Percentiles rank a stretch among this genome's conserved stretches.
These are phyloP conservation scores for Debaryomycetaceae sp. DNA, from an alignment of 1,139 yeast genomes.

Conservation along the genomic window DNA sequence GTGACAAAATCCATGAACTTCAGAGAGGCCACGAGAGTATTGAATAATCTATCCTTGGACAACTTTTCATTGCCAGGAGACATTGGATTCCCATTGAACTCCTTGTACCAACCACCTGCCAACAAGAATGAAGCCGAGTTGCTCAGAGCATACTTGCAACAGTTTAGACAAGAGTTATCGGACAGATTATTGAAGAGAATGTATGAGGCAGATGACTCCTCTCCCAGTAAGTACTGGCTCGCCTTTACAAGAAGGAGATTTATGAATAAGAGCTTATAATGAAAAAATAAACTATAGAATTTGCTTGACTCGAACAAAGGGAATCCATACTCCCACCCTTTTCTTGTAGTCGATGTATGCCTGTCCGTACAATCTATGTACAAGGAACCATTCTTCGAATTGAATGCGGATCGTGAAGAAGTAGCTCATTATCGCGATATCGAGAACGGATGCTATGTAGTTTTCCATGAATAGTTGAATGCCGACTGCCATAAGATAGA, in stretches of 20 bases:
- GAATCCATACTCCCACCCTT: slow-evolving; percentile 28
- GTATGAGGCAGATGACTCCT: slow-evolving; percentile 50
- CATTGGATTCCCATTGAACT: slow-evolving; percentile 86
- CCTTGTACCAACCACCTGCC: slow-evolving; percentile 73
- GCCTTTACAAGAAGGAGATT: slow-evolving; percentile 93
- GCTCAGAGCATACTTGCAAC: slow-evolving; percentile 76
- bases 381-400: slow-evolving; percentile 36
- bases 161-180: slow-evolving; percentile 93
- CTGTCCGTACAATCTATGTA: slow-evolving; percentile 24
- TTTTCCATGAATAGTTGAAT: slow-evolving; percentile 28
- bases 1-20: slow-evolving; percentile 44
- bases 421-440: slow-evolving; percentile 16
- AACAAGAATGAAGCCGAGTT: slow-evolving; percentile 75
- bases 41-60: slow-evolving; percentile 84
- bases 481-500: slow-evolving; percentile 35
- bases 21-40: slow-evolving; percentile 67
- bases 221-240: slow-evolving; percentile 84
- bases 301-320: slow-evolving; percentile 15
- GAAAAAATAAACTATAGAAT: slow-evolving; percentile 3
- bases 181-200: slow-evolving; percentile 72
- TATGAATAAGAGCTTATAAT: slow-evolving; percentile 75
- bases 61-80: slow-evolving; percentile 93
- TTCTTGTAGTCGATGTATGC: slow-evolving; percentile 24
- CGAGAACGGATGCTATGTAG: slow-evolving; percentile 15
- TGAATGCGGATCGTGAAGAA: slow-evolving; percentile 33